Conservation (phyloP, 768 basidiomycete genomes). For the Suillus plorans region DNA sequence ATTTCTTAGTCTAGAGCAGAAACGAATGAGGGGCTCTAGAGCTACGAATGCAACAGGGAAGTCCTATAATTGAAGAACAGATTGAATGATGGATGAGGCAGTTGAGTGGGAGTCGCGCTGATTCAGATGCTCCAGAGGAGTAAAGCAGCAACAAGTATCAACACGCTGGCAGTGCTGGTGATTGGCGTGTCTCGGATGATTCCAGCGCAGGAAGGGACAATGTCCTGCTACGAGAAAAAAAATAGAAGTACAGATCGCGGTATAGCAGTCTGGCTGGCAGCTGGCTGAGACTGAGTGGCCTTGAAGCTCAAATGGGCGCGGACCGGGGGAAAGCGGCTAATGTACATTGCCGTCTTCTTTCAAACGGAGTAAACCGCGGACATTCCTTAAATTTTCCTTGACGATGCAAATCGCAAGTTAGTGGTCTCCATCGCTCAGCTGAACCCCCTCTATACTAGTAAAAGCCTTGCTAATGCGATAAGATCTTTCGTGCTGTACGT, state of each 20-base stretch:
- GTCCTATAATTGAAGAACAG: not conserved
- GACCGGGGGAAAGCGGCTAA: slow-evolving; percentile 2
- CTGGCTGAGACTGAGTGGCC: not conserved
- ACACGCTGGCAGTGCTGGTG: not conserved
- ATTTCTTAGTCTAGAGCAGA: slow-evolving; percentile 9
- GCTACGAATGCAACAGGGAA: slow-evolving; percentile 17
- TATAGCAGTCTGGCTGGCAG: not conserved
- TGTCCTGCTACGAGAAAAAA: not conserved
- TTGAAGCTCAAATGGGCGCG: not conserved
- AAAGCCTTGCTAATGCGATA: not conserved
- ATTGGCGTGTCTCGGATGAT: not conserved
- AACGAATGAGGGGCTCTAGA: slow-evolving; percentile 7
- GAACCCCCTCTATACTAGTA: not conserved
- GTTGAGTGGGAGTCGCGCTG: slow-evolving; percentile 7
- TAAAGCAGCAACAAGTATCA: slow-evolving; percentile 8
- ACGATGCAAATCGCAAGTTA: not conserved
- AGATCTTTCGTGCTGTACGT: not conserved
- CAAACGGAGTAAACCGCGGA: not conserved
- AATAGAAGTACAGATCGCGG: not conserved
- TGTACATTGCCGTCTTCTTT: not conserved
- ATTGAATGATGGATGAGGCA: slow-evolving; percentile 8
- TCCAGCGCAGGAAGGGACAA: not conserved
- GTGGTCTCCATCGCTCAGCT: not conserved
- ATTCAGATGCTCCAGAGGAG: not conserved
- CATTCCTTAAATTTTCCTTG: not conserved